phyloP scores from a whole-genome alignment of 352 stramenopile genomes.

The Pythium plurisporium region DNA sequence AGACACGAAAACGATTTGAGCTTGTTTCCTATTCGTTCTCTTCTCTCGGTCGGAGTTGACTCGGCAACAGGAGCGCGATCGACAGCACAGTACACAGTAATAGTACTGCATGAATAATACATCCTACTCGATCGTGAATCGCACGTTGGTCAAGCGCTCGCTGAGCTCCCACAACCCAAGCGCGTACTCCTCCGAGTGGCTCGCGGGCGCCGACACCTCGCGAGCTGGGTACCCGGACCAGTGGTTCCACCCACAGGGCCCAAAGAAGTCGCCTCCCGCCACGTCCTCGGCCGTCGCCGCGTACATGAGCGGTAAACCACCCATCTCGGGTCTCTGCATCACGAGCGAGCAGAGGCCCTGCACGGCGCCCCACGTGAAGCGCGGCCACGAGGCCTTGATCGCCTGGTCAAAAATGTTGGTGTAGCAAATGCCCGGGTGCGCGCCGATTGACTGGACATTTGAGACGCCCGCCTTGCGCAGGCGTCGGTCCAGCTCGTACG shows the following conservation, averaged over 20 bases:
- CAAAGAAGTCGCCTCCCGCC: slow-evolving; percentile 10
- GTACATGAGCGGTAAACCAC: slow-evolving; percentile 27
- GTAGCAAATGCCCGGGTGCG: slow-evolving; percentile 25
- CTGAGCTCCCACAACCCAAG: slow-evolving; percentile 2
- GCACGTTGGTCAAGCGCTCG: slow-evolving; percentile 2
- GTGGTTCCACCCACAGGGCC: not conserved
- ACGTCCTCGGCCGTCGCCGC: slow-evolving; percentile 22
- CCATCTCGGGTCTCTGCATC: slow-evolving; percentile 22
- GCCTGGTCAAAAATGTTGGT: slow-evolving; percentile 19
- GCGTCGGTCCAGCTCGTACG: slow-evolving; percentile 20
- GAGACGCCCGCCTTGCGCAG: slow-evolving; percentile 15
- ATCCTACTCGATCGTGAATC: slow-evolving; percentile 1
- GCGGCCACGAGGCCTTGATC: slow-evolving; percentile 14
- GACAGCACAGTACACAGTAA: no score
- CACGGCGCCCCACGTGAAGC: no score
- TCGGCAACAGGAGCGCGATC: no score
- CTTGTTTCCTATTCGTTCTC: no score
- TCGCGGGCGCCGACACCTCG: not conserved
- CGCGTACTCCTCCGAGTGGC: not conserved
- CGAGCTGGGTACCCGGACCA: slow-evolving; percentile 6
- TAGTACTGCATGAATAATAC: no score
- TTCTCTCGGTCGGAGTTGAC: no score
- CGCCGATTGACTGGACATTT: slow-evolving; percentile 23
- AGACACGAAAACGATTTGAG: no score
- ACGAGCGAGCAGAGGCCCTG: not conserved